Evolutionary conservation across 192 early-diverging fungal species (phyloP), one percentile per base, ranked within the genome.

Genomic region (Entrophospora sp.): DNA sequence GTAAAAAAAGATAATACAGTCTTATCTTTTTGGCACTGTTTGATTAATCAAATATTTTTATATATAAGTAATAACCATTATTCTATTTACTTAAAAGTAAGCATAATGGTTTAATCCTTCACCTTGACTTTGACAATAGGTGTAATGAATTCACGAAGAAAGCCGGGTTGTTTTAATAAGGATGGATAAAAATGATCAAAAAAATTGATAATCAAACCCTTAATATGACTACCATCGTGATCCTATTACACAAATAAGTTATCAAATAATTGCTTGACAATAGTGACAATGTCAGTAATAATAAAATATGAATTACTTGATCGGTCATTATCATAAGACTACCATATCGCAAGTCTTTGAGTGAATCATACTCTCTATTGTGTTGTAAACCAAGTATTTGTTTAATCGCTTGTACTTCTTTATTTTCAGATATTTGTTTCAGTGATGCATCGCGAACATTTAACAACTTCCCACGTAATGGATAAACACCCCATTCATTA

Each of bases 291-390:
- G n/a, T n/a, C n/a, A n/a, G n/a, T n/a, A n/a, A n/a, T n/a, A n/a
- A n/a, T n/a, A n/a, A n/a, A n/a, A n/a, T n/a, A n/a, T n/a, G n/a
- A n/a, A n/a, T n/a, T n/a, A n/a, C n/a, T 83, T 78, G 96, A 87
- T 99, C 96, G 2, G 95, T 91, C 96, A 99, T 99, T 58, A 97
- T 94, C 87, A 99, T 96, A 12, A 99, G 77, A 58, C 89, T 86
- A 0, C 95, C 96, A 71, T 99, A 99, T 58, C 96, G 83, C 73
- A 98, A 76, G 28, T 87, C 78, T 24, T 88, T 75, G 0, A 80
- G 73, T 36, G 79, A 82, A 27, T 80, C 77, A 71, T 98, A 98
- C 12, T 78, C 82, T 63, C 81, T 83, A 49, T 85, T 87, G 46
- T 94, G 92, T 77, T 95, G 87, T 32, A 99, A 75, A 34, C 95